phyloP scores from a whole-genome alignment of 768 basidiomycete genomes.

The Pilatotrama ljubarskyi region DNA sequence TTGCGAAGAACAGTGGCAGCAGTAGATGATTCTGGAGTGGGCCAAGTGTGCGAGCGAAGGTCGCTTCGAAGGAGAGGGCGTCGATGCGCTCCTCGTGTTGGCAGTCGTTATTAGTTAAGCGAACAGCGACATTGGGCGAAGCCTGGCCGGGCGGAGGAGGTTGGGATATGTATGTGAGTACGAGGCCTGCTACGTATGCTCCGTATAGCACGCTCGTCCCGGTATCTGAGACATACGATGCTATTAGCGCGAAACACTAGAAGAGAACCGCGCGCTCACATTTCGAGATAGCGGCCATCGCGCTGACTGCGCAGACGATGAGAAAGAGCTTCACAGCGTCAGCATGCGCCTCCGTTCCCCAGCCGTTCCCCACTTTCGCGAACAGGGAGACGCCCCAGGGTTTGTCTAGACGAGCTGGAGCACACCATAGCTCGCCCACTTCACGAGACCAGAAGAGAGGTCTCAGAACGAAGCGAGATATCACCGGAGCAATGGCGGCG shows the following conservation, averaged over 20 bases:
- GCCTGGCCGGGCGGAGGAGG: not conserved
- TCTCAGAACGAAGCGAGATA: conserved; percentile 30
- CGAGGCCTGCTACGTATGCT: conserved; percentile 58
- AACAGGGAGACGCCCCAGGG: conserved; percentile 8
- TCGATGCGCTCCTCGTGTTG: not conserved
- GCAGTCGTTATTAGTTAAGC: not conserved
- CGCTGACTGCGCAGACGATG: conserved; percentile 40
- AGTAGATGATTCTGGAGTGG: conserved; percentile 43
- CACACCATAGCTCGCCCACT: conserved; percentile 26
- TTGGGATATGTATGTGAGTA: conserved; percentile 40
- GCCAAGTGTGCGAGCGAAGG: conserved; percentile 27
- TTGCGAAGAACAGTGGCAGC: conserved; percentile 66
- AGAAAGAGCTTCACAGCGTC: conserved; percentile 31
- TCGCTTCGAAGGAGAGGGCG: conserved; percentile 21
- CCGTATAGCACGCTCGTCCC: conserved; percentile 65
- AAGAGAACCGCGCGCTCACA: conserved; percentile 31
- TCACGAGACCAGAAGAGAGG: conserved; percentile 23
- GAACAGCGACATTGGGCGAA: too few species aligned
- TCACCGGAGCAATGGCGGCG: conserved; percentile 39
- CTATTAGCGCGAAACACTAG: not conserved
- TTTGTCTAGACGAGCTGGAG: conserved; percentile 14
- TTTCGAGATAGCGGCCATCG: conserved; percentile 47
- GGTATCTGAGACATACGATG: conserved; percentile 25
- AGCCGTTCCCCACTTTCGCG: not conserved
- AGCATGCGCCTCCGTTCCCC: conserved; percentile 26